phyloP scores from a whole-genome alignment of 768 basidiomycete genomes.

The Rhodotorula kratochvilovae region DNA sequence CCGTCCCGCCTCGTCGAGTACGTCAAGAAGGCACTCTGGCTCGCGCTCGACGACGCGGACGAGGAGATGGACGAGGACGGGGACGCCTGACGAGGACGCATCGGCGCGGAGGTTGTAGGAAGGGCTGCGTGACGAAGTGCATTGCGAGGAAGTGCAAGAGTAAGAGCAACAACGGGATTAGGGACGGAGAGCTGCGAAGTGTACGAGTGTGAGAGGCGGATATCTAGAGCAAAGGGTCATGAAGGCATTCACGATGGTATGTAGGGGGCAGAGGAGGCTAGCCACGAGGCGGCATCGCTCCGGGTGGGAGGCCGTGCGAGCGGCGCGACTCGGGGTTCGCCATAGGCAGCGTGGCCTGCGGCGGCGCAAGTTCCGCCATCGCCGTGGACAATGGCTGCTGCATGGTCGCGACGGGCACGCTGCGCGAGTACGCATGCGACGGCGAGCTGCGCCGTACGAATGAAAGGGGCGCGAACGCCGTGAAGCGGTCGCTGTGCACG shows the following conservation, averaged over 20 bases:
- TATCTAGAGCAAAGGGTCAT: not conserved
- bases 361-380: too few relatives aligned
- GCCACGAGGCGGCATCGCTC: not conserved
- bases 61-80: not conserved
- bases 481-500: too few relatives aligned
- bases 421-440: not conserved
- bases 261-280: too few relatives aligned
- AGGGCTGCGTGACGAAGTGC: not conserved
- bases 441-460: not conserved
- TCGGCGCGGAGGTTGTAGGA: too few relatives aligned
- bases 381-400: not conserved
- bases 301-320: conserved; percentile 11
- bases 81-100: not conserved
- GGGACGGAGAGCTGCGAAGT: too few relatives aligned
- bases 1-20: conserved; percentile 18
- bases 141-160: too few relatives aligned
- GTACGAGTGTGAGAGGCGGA: too few relatives aligned
- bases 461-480: not conserved
- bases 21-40: conserved; percentile 5
- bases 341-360: not conserved
- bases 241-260: not conserved
- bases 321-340: not conserved
- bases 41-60: not conserved
- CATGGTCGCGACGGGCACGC: not conserved
- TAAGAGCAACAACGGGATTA: too few relatives aligned